phyloP scores from a whole-genome alignment of 257 asterid genomes.

The Solanum appendiculatum region DNA sequence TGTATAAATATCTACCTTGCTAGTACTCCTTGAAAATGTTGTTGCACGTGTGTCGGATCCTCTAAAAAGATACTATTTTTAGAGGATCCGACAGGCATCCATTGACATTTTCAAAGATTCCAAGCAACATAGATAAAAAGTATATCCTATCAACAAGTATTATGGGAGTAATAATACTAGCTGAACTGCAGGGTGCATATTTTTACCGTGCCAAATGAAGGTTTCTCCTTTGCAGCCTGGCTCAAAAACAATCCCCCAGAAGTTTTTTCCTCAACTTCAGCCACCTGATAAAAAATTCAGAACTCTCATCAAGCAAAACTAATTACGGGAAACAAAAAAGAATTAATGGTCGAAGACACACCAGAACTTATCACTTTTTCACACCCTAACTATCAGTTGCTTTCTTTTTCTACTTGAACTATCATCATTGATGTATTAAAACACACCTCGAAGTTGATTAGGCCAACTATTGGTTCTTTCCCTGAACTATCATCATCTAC shows the following conservation, averaged over 20 bases:
- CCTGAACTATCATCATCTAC: neutral
- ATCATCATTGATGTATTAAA: neutral
- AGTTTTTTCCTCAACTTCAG: conserved; percentile 74
- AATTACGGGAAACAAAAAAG: neutral
- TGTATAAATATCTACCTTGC: neutral
- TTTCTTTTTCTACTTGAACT: neutral
- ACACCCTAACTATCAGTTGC: neutral
- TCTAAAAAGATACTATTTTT: neutral
- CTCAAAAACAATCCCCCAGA: conserved; percentile 87
- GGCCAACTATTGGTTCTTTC: too few relatives aligned
- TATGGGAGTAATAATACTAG: neutral
- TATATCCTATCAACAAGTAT: neutral
- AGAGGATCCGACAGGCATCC: fast-evolving
- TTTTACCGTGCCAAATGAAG: conserved; percentile 78
- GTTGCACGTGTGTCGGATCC: neutral
- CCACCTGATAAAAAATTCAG: conserved; percentile 34
- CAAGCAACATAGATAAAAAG: neutral
- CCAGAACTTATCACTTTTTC: neutral
- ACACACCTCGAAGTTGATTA: neutral
- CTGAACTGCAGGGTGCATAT: neutral
- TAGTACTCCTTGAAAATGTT: neutral
- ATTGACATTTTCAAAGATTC: neutral
- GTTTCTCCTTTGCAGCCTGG: conserved; percentile 80
- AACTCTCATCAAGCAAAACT: neutral
- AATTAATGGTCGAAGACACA: neutral